Evolutionary conservation across 2,329 filamentous ascomycete species (phyloP), one percentile per base, ranked within the genome.

Genomic region (Sporothrix protearum): DNA sequence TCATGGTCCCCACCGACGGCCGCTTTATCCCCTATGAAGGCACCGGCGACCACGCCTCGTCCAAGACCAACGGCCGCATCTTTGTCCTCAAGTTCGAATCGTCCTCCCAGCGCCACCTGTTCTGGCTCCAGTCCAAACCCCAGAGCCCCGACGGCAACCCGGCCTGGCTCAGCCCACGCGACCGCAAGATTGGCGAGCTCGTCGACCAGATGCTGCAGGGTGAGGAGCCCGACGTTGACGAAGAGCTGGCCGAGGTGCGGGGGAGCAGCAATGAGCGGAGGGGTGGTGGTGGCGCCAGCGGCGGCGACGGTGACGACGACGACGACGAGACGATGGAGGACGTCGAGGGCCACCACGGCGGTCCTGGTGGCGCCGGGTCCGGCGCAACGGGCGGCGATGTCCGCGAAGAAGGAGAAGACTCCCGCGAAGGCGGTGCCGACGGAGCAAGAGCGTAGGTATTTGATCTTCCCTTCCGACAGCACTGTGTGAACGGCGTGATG

Each of bases 401-500:
- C 76, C 89, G 94, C 81, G 90, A 96, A 81, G 96, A 98, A 81
- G 96, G 96, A 72, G 89, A 93, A 80, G 90, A 89, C 76, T 89
- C 95, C 75, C 88, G 96, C 83, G 94, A 97, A 82, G 96, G 95
- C 73, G 96, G 96, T 80, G 93, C 93, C 77, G 96, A 98, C 83
- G 96, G 96, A 79, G 96, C 93, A 83, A 90, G 96, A 97, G 96
- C 95, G 96, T 99, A 98, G 95, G 96, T 99, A 80, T 82, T 80
- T 82, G 16, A 25, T 80, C 74, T 77, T 75, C 75, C 75, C 76
- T 76, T 76, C 75, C 57, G 70, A 61, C 4, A 7, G 49, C 57
- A 25, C 25, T 53, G 47, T 68, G 49, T 57, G 36, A 47, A 28
- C 16, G n/a, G 49, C 9, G 25, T n/a, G 36, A 7, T 16, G 49